phyloP scores from a whole-genome alignment of 352 stramenopile species.

The Pythium apleroticum region DNA sequence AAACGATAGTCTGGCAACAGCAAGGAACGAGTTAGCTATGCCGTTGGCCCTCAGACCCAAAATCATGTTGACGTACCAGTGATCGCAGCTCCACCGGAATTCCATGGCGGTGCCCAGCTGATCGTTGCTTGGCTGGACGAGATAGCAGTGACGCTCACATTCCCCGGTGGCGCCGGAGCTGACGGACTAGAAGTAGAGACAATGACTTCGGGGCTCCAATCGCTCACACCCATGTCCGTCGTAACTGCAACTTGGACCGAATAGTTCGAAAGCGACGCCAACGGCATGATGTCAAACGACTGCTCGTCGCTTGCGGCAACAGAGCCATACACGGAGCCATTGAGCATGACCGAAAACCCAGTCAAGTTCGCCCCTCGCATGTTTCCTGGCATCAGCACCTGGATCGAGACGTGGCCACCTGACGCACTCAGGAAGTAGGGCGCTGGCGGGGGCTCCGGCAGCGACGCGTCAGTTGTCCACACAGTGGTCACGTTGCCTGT shows the following conservation, averaged over 20 bases:
- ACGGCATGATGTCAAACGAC: slow-evolving; percentile 29
- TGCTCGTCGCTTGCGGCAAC: slow-evolving; percentile 27
- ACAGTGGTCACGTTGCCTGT: slow-evolving; percentile 18
- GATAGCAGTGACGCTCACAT: slow-evolving; percentile 32
- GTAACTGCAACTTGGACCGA: slow-evolving; percentile 35
- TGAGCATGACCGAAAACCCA: slow-evolving; percentile 44
- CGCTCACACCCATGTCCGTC: slow-evolving; percentile 40
- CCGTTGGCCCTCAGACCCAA: no score
- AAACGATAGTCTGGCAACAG: slow-evolving; percentile 26
- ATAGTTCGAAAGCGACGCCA: slow-evolving; percentile 36
- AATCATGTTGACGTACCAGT: slow-evolving; percentile 36
- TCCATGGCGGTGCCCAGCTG: slow-evolving; percentile 38
- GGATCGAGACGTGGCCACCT: slow-evolving; percentile 44
- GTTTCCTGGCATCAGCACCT: slow-evolving; percentile 44
- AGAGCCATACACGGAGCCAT: slow-evolving; percentile 22
- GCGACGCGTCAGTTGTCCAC: slow-evolving; percentile 30
- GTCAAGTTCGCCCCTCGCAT: slow-evolving; percentile 49
- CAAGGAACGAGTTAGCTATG: background rate
- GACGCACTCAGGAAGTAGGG: slow-evolving; percentile 56
- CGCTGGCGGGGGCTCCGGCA: slow-evolving; percentile 40
- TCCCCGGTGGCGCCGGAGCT: slow-evolving; percentile 31
- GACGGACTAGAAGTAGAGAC: slow-evolving; percentile 36
- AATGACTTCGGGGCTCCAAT: slow-evolving; percentile 28
- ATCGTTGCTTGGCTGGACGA: slow-evolving; percentile 39
- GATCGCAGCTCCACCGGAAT: slow-evolving; percentile 46